Conservation (phyloP, 2,329 filamentous ascomycete species). For the Clonostachys solani region DNA sequence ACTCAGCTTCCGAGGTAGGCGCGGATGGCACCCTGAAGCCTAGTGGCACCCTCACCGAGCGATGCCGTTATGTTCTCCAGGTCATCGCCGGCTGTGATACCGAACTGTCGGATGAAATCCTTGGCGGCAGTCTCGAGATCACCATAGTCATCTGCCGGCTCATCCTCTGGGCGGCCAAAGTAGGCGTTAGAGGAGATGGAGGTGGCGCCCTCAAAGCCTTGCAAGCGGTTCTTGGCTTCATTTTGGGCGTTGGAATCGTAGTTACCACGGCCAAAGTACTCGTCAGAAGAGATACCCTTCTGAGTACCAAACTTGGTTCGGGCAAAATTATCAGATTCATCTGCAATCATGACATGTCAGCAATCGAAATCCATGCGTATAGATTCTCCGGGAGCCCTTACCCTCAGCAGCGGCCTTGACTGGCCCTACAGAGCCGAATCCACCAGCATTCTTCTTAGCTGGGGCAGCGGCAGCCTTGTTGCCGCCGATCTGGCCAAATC, state of each 20-base stretch:
- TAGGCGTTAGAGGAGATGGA: constrained; percentile 96
- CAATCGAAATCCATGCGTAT: not conserved
- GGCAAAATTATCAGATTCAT: constrained; percentile 78
- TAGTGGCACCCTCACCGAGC: constrained; percentile 79
- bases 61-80: constrained; percentile 83
- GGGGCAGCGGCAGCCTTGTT: constrained; percentile 45
- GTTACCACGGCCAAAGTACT: constrained; percentile 90
- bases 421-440: constrained; percentile 81
- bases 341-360: constrained; percentile 26
- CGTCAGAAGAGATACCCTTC: constrained; percentile 96
- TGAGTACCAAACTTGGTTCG: constrained; percentile 85
- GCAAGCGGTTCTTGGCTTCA: constrained; percentile 82
- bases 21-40: constrained; percentile 73
- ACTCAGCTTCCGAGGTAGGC: constrained; percentile 57
- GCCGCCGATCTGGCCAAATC: constrained; percentile 80
- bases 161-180: constrained; percentile 85
- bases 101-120: constrained; percentile 93
- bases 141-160: constrained; percentile 68
- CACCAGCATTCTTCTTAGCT: constrained; percentile 71
- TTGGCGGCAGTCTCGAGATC: constrained; percentile 91
- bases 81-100: constrained; percentile 92
- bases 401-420: constrained; percentile 67
- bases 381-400: constrained; percentile 28
- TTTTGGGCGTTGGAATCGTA: constrained; percentile 77
- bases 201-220: constrained; percentile 88